These are phyloP conservation scores for Colletotrichum tropicale DNA, from an alignment of 2,329 filamentous ascomycete species.

Conservation along the genomic window DNA sequence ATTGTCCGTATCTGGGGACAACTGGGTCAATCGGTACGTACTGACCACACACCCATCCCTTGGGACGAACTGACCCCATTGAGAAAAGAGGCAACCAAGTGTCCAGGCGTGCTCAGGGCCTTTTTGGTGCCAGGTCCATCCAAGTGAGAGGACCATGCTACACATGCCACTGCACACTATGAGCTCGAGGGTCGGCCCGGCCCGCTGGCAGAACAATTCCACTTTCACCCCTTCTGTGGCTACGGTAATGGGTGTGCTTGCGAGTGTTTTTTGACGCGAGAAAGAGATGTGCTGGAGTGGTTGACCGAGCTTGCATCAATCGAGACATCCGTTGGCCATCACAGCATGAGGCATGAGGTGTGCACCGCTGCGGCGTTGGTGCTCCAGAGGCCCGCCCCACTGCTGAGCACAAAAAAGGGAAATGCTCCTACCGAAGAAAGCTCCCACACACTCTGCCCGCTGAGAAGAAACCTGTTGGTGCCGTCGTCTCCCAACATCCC, in stretches of 20 bases:
- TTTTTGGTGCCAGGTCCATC: neutral
- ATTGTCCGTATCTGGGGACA: neutral
- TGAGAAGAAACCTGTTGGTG: neutral
- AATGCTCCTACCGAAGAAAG: neutral
- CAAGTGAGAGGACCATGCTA: neutral
- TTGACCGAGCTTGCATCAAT: neutral
- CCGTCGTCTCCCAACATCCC: neutral
- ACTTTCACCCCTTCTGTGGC: neutral
- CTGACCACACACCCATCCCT: neutral
- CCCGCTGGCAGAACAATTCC: neutral
- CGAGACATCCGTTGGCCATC: neutral
- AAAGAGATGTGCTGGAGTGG: neutral
- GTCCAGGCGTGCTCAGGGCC: neutral
- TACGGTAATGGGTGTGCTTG: neutral
- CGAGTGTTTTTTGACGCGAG: neutral
- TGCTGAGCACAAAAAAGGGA: neutral
- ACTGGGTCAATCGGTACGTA: neutral
- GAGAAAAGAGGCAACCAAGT: neutral
- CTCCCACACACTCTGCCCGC: neutral
- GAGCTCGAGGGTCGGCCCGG: neutral
- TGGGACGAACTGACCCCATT: neutral
- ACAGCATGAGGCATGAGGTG: neutral
- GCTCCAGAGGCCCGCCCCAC: neutral
- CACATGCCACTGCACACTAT: neutral
- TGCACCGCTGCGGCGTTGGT: neutral